Base-by-base conservation (phyloP, 2,329 filamentous ascomycete species). In the Penicillium italicum region DNA sequence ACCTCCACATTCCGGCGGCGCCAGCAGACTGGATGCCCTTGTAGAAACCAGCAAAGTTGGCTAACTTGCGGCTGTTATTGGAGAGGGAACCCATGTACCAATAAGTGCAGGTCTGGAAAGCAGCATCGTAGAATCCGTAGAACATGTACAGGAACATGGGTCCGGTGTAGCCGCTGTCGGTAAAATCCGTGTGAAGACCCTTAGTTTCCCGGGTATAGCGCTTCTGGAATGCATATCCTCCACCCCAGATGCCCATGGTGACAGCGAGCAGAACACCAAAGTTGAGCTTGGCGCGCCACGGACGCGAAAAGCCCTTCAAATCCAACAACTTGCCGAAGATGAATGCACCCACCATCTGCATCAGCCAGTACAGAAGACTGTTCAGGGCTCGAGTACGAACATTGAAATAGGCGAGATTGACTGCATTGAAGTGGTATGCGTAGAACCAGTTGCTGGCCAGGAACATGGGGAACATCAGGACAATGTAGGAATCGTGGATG, bases 11-110 rank as follows among this genome's bases (percentile, higher is more conserved):
- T 52, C 74, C 83, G 56, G 89, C 91, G 3, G 87, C 86, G 65
- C 90, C 91, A 18, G 89, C 90, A n/a, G 89, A 93, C 74, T 96
- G 91, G 61, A 96, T 89, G 48, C 87, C 87, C 78, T 94, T 94
- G 82, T 94, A 94, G 79, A 89, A 92, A 60, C 90, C 92, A 40
- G 91, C 89, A 68, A 93, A 88, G 79, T 97, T 96, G 77, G 93
- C 92, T 28, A 93, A 84, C 74, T 91, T 93, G 73, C 92, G 90
- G 58, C 89, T 85, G 61, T 93, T 96, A 83, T 97, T 97, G 70
- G 90, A 92, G 41, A 97, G 81, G 8, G 92, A 85, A 48, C 93
- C 93, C 88, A 97, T 96, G 78, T 88, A 92, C 92, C 92, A 97
- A 80, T 97, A 97, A 47, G 92, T 86, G 67, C 81, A 86, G 0